A percentile compares a stretch with the other conserved stretches of the same genome.
These are phyloP conservation scores for Phoenix dactylifera DNA, from an alignment of 176 grass and related monocot genomes.

Conservation along the genomic window DNA sequence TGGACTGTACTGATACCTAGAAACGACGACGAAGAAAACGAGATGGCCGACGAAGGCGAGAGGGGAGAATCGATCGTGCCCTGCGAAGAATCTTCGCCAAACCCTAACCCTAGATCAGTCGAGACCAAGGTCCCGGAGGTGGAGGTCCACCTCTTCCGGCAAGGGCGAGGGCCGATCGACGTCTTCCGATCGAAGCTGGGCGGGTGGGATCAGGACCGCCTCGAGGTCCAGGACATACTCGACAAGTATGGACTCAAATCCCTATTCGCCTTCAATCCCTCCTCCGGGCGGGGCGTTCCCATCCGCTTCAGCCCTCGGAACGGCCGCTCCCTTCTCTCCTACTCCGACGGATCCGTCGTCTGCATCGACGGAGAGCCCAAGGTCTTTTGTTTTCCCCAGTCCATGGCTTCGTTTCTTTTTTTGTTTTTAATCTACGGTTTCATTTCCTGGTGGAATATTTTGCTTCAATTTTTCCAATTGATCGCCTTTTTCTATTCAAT, in stretches of 20 bases:
- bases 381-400: conserved; percentile 16
- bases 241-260: conserved; percentile 79
- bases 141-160: conserved; percentile 67
- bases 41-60: conserved; percentile 3
- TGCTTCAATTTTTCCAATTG: not conserved
- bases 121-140: conserved; percentile 46
- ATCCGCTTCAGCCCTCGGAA: conserved; percentile 73
- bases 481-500: no score
- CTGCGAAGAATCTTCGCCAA: not conserved
- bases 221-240: conserved; percentile 80
- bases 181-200: conserved; percentile 63
- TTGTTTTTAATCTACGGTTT: not conserved
- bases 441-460: not conserved
- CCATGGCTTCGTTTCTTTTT: not conserved
- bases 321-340: conserved; percentile 71
- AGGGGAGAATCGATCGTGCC: not conserved
- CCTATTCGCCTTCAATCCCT: conserved; percentile 60
- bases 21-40: not conserved
- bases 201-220: conserved; percentile 79
- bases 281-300: conserved; percentile 46
- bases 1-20: no score
- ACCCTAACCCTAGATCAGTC: conserved; percentile 38
- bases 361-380: conserved; percentile 89
- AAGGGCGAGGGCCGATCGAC: conserved; percentile 49
- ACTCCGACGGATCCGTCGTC: conserved; percentile 46